These are phyloP conservation scores for Serendipita indica DNA, from an alignment of 768 basidiomycete species.

Conservation along the genomic window DNA sequence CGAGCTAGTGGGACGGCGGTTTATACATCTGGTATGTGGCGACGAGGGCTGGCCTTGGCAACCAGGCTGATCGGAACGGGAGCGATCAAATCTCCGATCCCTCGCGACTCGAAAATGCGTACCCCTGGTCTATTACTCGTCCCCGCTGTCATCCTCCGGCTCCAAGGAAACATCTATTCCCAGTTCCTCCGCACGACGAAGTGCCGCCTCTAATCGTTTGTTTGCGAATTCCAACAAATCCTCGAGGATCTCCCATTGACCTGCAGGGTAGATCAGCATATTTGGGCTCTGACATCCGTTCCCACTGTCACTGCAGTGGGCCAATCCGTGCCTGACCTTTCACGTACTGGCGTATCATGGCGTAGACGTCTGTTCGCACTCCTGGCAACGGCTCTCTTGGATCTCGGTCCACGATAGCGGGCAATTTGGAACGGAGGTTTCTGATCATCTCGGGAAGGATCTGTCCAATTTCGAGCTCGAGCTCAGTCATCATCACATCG, in stretches of 20 bases:
- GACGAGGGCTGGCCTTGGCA: neutral
- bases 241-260: slow-evolving; percentile 16
- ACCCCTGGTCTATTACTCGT: no score
- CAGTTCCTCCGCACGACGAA: slow-evolving; percentile 6
- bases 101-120: no score
- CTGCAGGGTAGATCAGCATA: slow-evolving; percentile 9
- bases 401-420: slow-evolving; percentile 19
- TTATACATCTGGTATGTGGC: no score
- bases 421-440: slow-evolving; percentile 35
- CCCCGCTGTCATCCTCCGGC: slow-evolving; percentile 5
- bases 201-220: slow-evolving; percentile 12
- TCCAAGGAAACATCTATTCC: slow-evolving; percentile 11
- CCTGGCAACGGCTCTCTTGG: neutral
- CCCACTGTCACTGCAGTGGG: neutral
- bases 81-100: neutral
- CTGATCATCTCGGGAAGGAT: slow-evolving; percentile 54
- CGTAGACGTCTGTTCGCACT: slow-evolving; percentile 5
- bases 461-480: slow-evolving; percentile 53
- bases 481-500: slow-evolving; percentile 19
- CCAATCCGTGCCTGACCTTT: slow-evolving; percentile 9
- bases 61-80: neutral
- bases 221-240: slow-evolving; percentile 17
- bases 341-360: slow-evolving; percentile 10
- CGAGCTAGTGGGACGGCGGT: neutral
- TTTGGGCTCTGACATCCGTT: no score